phyloP scores from a whole-genome alignment of 192 early-diverging fungal species.

The Haplosporangium gracile region DNA sequence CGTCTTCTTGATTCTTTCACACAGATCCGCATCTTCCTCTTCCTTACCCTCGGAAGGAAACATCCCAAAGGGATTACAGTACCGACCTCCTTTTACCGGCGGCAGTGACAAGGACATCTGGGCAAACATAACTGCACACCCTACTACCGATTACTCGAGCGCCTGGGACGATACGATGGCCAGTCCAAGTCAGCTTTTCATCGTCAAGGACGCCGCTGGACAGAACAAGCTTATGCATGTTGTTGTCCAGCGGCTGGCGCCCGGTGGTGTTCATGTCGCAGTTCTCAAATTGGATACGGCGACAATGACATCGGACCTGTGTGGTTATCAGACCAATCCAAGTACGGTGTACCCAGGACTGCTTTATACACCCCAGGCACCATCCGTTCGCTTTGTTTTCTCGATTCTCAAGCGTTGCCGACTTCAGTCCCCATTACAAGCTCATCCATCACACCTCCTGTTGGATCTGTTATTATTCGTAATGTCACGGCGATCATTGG shows the following conservation, averaged over 20 bases:
- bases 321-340: too few species aligned
- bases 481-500: too few species aligned
- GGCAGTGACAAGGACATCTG: background rate
- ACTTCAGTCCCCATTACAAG: too few species aligned
- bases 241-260: background rate
- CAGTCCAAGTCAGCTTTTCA: background rate
- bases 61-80: background rate
- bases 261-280: background rate
- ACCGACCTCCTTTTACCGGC: background rate
- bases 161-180: background rate
- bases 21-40: too few species aligned
- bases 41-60: too few species aligned
- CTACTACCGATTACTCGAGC: background rate
- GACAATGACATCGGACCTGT: background rate
- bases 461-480: too few species aligned
- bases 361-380: too few species aligned
- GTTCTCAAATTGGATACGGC: background rate
- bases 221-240: background rate
- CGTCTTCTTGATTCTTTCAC: background rate
- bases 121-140: background rate
- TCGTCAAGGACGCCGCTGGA: background rate
- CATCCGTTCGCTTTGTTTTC: too few species aligned
- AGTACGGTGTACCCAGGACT: too few species aligned
- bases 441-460: too few species aligned
- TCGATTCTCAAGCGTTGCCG: too few species aligned